These are phyloP conservation scores for Pseudotulostoma volvatum DNA, from an alignment of 495 filamentous ascomycete species.

Conservation along the genomic window DNA sequence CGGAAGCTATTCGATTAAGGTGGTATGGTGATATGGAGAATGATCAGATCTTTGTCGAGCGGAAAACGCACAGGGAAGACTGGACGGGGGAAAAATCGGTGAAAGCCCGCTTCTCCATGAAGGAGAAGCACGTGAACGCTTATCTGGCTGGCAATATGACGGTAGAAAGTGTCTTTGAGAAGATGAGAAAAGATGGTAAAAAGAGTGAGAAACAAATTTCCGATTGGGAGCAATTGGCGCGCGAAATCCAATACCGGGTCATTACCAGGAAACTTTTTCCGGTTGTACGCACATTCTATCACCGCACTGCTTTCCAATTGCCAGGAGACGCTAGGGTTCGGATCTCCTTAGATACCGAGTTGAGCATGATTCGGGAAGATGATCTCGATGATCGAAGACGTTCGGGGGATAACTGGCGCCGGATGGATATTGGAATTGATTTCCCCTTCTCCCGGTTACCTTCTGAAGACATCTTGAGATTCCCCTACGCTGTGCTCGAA, in stretches of 20 bases:
- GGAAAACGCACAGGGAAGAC: conserved; percentile 96
- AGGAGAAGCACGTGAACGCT: conserved; percentile 93
- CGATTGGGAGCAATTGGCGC: conserved; percentile 74
- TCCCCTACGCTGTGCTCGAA: conserved; percentile 92
- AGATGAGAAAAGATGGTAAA: conserved; percentile 84
- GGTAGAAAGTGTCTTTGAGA: conserved; percentile 75
- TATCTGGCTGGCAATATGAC: conserved; percentile 70
- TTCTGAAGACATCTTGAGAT: conserved; percentile 67
- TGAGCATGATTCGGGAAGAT: conserved; percentile 89
- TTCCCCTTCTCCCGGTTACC: conserved; percentile 85
- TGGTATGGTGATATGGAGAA: conserved; percentile 97
- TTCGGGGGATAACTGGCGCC: conserved; percentile 80
- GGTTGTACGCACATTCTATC: conserved; percentile 87
- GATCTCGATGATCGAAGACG: conserved; percentile 69
- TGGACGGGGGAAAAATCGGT: conserved; percentile 99
- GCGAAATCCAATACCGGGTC: conserved; percentile 84
- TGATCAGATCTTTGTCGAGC: conserved; percentile 90
- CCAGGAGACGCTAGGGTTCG: conserved; percentile 92
- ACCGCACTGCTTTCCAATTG: conserved; percentile 93
- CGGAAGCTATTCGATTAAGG: conserved; percentile 86
- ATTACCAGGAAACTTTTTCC: conserved; percentile 70
- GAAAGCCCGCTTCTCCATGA: conserved; percentile 84
- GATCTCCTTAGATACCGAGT: conserved; percentile 90
- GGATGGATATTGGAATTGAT: conserved; percentile 96
- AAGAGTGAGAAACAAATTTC: conserved; percentile 79